These are phyloP conservation scores for Volvox africanus DNA, from an alignment of 139 green algal genomes.

Conservation along the genomic window DNA sequence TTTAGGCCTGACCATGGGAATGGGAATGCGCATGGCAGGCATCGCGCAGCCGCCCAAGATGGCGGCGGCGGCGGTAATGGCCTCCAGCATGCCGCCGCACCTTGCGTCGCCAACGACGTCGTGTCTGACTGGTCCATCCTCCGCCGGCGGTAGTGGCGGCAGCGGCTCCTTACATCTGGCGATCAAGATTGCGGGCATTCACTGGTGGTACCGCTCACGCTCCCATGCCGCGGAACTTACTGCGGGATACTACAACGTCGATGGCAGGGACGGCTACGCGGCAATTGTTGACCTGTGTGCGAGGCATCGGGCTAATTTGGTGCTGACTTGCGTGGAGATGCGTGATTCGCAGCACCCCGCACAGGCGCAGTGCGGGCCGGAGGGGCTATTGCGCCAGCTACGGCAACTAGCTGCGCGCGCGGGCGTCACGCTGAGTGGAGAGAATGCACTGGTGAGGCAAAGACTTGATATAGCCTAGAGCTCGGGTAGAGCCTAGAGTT, in stretches of 20 bases:
- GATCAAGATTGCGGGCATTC: conserved; percentile 96
- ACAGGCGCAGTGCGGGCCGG: conserved; percentile 87
- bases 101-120: not conserved
- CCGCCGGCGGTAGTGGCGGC: not conserved
- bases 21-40: not conserved
- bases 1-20: not conserved
- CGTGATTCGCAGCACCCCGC: conserved; percentile 93
- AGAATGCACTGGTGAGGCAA: conserved; percentile 88
- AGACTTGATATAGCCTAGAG: too few relatives aligned
- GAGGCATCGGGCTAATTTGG: conserved; percentile 82
- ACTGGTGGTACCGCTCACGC: conserved; percentile 94
- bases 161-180: conserved; percentile 64
- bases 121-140: not conserved
- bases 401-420: conserved; percentile 67
- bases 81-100: too few relatives aligned
- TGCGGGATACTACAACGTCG: conserved; percentile 96
- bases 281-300: conserved; percentile 79
- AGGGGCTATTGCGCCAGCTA: conserved; percentile 91
- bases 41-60: not conserved
- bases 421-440: conserved; percentile 84
- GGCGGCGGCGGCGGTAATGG: not conserved
- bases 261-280: conserved; percentile 85
- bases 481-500: too few relatives aligned
- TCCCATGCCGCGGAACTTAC: conserved; percentile 96
- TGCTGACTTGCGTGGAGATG: conserved; percentile 99